Base-by-base conservation (phyloP, 352 stramenopile species). In the Aphanomyces astaci region DNA sequence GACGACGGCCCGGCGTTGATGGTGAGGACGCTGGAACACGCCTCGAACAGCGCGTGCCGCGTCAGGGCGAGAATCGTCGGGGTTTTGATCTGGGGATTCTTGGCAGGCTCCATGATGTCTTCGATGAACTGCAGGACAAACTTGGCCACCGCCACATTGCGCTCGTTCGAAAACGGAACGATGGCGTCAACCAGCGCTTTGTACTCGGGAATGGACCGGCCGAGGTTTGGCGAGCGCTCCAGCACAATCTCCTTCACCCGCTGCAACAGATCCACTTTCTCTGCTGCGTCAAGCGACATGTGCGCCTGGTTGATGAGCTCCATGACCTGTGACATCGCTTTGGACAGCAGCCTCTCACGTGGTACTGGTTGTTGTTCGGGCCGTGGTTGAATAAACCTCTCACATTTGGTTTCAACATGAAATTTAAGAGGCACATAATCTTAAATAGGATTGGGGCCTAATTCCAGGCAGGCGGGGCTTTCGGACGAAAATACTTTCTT, bases 241-340 rank as follows among this genome's bases (percentile, higher is more conserved):
- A 85, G 69, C 17, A 79, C 70, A 57, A 88, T 75, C 72, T 92
- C 84, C 68, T 88, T 76, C 67, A 83, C 75, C 40, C 76, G 79
- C 25, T 75, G 76, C 66, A 92, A 83, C n/a, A 86, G 66, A 52
- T 80, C 74, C 0, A 80, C 59, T 71, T 92, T 81, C 30, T 83
- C 78, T 1, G 76, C 51, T 17, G 64, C 48, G 64, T 71, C 62
- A 3, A 68, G 13, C 15, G 46, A 5, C 30, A 62, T 31, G 22
- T 62, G 46, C n/a, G 62, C 62, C 25, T 48, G 39, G 5, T 68
- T 68, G 19, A 68, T 52, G 24, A 68, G 62, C 11, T 68, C 62
- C 13, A 68, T 31, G 4, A 68, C 62, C 7, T 27, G 62, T 15
- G 62, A 52, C 62, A 68, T 68, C 36, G 36, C 36, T 43, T 43